These are phyloP conservation scores for Jatropha multifida DNA, from an alignment of 441 rosid genomes.

Conservation along the genomic window DNA sequence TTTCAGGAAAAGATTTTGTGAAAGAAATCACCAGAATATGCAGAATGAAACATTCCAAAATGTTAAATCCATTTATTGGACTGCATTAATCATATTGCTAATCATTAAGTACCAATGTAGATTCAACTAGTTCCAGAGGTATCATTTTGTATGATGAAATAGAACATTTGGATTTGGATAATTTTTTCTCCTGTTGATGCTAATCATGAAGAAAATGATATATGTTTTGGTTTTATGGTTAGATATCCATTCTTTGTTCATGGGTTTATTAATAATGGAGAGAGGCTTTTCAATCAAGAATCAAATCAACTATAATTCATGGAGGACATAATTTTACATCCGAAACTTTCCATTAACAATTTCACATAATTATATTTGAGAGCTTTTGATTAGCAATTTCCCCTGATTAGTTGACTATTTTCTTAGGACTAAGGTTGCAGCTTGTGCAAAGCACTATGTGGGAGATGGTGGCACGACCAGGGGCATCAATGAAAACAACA, in stretches of 20 bases:
- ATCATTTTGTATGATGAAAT: background rate
- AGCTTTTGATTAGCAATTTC: background rate
- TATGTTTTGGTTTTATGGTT: background rate
- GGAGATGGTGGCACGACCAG: constrained; percentile 70
- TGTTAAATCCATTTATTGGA: background rate
- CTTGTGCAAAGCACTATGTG: constrained; percentile 72
- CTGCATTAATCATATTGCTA: background rate
- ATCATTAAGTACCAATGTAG: background rate
- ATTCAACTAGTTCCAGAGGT: background rate
- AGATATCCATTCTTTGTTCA: background rate
- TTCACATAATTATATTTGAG: background rate
- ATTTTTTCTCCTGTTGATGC: background rate
- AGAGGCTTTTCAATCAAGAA: background rate
- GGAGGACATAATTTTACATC: background rate
- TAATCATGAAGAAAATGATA: background rate
- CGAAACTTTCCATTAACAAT: background rate
- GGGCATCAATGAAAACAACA: constrained; percentile 68
- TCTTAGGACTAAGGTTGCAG: constrained; percentile 52
- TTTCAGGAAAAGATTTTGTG: background rate
- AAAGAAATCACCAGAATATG: background rate
- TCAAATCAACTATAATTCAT: too few relatives aligned
- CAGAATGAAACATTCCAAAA: background rate
- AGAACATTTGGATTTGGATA: background rate
- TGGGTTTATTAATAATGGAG: constrained; percentile 3
- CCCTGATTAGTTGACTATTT: background rate